These are phyloP conservation scores for Linum lewisii DNA, from an alignment of 345 rosid species.

Conservation along the genomic window DNA sequence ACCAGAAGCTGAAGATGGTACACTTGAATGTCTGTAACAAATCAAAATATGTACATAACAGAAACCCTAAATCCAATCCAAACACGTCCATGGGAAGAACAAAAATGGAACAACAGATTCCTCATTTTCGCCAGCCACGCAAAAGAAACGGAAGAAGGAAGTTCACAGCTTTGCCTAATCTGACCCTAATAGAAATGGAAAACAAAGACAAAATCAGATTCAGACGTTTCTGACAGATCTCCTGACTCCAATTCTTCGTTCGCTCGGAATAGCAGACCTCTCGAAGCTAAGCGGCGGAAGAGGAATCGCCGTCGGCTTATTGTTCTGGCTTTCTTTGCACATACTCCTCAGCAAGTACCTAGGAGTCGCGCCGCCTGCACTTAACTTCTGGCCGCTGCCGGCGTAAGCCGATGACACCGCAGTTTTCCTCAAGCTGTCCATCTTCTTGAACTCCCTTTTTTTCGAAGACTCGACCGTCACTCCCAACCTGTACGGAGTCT, in stretches of 20 bases:
- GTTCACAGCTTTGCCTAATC: not conserved
- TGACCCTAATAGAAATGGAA: not conserved
- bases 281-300: slow-evolving; percentile 21
- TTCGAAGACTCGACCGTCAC: slow-evolving; percentile 47
- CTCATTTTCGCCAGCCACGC: too few species aligned
- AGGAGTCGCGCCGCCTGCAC: slow-evolving; percentile 34
- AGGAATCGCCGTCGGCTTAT: slow-evolving; percentile 26
- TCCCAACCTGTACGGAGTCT: slow-evolving; percentile 40
- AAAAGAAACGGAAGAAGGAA: not conserved
- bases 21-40: too few species aligned
- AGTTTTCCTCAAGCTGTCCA: slow-evolving; percentile 43
- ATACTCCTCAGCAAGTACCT: slow-evolving; percentile 72
- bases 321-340: slow-evolving; percentile 48
- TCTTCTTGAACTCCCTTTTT: slow-evolving; percentile 46
- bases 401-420: slow-evolving; percentile 30
- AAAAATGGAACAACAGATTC: too few species aligned
- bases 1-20: too few species aligned
- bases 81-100: too few species aligned
- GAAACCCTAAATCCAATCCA: too few species aligned
- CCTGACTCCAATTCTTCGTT: slow-evolving; percentile 17
- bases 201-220: slow-evolving; percentile 1
- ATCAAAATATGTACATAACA: too few species aligned
- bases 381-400: slow-evolving; percentile 11
- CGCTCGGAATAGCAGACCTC: slow-evolving; percentile 18
- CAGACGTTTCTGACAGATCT: slow-evolving; percentile 21